Conservation (phyloP, 148 eudicot species). For the Diospyros kaki region DNA sequence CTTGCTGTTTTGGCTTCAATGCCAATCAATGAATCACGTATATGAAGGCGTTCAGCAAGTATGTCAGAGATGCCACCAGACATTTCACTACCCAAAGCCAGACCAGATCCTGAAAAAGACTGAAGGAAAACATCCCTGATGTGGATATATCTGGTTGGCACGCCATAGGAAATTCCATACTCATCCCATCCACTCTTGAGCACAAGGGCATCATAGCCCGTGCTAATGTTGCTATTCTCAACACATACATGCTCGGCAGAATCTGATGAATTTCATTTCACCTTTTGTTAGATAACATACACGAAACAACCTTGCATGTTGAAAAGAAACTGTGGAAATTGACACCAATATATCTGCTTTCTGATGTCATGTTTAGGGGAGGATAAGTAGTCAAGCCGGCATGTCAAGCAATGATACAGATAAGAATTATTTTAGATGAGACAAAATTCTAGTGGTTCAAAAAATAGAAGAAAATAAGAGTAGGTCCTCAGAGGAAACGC, state of each 20-base stretch:
- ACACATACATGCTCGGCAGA: slow-evolving; percentile 61
- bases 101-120: slow-evolving; percentile 46
- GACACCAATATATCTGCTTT: neutral
- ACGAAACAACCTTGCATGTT: neutral
- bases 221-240: slow-evolving; percentile 56
- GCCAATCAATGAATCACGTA: slow-evolving; percentile 41
- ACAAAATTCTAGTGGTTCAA: neutral
- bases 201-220: slow-evolving; percentile 46
- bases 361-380: neutral
- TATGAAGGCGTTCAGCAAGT: slow-evolving; percentile 31
- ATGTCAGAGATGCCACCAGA: slow-evolving; percentile 65
- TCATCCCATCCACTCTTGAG: slow-evolving; percentile 79
- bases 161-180: slow-evolving; percentile 48
- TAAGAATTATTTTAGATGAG: neutral
- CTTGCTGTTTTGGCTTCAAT: slow-evolving; percentile 46
- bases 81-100: slow-evolving; percentile 72
- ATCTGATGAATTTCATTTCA: slow-evolving; percentile 32
- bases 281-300: slow-evolving; percentile 1
- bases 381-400: neutral
- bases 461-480: neutral
- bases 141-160: slow-evolving; percentile 42
- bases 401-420: neutral
- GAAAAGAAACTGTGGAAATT: neutral
- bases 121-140: slow-evolving; percentile 32
- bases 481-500: too few relatives aligned